Conservation (phyloP, 2,329 filamentous ascomycete genomes). For the Curvularia sp. region DNA sequence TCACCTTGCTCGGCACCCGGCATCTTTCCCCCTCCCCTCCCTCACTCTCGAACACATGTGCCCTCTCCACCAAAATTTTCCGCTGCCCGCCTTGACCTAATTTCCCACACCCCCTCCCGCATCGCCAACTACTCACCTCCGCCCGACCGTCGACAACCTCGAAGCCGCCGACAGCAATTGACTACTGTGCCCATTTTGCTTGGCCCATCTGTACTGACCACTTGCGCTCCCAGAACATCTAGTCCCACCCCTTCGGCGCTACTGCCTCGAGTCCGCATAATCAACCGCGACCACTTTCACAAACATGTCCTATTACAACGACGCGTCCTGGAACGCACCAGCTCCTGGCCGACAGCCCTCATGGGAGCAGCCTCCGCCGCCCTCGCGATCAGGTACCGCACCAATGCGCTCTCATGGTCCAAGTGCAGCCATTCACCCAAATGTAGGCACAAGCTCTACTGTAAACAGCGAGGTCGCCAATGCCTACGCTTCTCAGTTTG, state of each 20-base stretch:
- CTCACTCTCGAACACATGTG: slow-evolving; percentile 31
- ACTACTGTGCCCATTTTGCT: neutral
- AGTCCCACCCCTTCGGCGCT: slow-evolving; percentile 4
- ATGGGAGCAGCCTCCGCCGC: slow-evolving; percentile 76
- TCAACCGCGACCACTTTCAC: slow-evolving; percentile 18
- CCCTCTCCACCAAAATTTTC: slow-evolving; percentile 48
- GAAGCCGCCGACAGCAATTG: slow-evolving; percentile 26
- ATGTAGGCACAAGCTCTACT: slow-evolving; percentile 75
- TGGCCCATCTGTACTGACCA: slow-evolving; percentile 21
- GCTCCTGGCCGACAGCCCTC: slow-evolving; percentile 69
- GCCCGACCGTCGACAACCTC: slow-evolving; percentile 23
- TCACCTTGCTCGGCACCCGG: slow-evolving; percentile 46
- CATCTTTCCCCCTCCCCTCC: slow-evolving; percentile 27
- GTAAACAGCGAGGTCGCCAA: slow-evolving; percentile 70
- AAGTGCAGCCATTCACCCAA: slow-evolving; percentile 40
- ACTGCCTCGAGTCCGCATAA: slow-evolving; percentile 8
- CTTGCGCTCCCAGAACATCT: slow-evolving; percentile 21
- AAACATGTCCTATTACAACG: slow-evolving; percentile 74
- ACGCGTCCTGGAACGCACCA: slow-evolving; percentile 66
- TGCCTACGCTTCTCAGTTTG: slow-evolving; percentile 87
- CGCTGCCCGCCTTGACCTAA: slow-evolving; percentile 36
- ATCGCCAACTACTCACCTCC: slow-evolving; percentile 28
- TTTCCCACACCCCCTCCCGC: slow-evolving; percentile 34
- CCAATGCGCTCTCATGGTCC: slow-evolving; percentile 23
- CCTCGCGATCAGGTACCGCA: slow-evolving; percentile 72